Percentiles rank a stretch among this genome's conserved stretches.
phyloP scores from a whole-genome alignment of 1,284 basidiomycete species.

The Pseudozyma tsukubaensis region DNA sequence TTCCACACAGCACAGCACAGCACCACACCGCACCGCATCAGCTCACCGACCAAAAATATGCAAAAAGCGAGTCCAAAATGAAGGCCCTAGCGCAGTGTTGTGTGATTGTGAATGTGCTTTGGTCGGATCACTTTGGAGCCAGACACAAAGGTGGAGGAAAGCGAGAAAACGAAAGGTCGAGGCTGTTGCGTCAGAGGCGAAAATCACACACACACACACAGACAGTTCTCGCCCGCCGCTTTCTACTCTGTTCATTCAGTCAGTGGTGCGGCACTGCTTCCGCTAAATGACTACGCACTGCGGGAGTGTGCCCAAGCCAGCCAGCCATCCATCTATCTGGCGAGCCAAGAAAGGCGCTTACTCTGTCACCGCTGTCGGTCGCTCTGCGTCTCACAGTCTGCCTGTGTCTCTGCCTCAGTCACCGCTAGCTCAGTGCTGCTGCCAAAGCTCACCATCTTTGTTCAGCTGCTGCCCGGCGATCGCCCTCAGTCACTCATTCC shows the following conservation, averaged over 20 bases:
- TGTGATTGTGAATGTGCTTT: no score
- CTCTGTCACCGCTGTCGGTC: background rate
- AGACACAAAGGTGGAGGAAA: constrained; percentile 13
- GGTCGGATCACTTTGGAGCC: background rate
- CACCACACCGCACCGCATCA: background rate
- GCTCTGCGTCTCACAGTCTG: background rate
- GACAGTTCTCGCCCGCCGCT: no score
- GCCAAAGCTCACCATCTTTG: background rate
- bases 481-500: background rate
- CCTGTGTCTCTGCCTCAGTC: background rate
- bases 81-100: background rate
- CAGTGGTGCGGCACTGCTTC: constrained; percentile 5
- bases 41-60: background rate
- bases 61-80: background rate
- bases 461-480: background rate
- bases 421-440: no score
- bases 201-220: background rate
- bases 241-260: background rate
- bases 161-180: background rate
- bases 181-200: constrained; percentile 23
- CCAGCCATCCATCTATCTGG: no score
- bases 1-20: no score
- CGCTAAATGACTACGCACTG: constrained; percentile 1
- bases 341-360: background rate
- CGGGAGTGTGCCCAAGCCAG: background rate